Conservation (phyloP, 1,284 basidiomycete genomes). For the Boletellus deceptivus region DNA sequence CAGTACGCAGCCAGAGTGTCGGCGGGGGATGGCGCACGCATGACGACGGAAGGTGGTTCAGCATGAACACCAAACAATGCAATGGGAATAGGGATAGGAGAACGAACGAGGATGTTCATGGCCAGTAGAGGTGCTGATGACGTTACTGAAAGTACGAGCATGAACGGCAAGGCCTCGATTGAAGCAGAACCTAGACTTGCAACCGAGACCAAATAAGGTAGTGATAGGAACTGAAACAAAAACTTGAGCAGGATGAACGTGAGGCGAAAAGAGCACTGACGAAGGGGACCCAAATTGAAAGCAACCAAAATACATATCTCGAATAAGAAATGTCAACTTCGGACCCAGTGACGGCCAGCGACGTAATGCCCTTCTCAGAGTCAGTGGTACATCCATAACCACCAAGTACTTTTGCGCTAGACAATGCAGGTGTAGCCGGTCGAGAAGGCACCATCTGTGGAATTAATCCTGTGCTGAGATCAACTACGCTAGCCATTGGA, state of each 20-base stretch:
- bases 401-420: constrained; percentile 58
- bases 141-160: constrained; percentile 61
- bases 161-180: constrained; percentile 41
- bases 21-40: constrained; percentile 42
- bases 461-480: constrained; percentile 38
- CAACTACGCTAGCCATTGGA: constrained; percentile 32
- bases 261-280: constrained; percentile 39
- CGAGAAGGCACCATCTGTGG: constrained; percentile 32
- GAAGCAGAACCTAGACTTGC: constrained; percentile 37
- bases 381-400: constrained; percentile 55
- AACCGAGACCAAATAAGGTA: constrained; percentile 57
- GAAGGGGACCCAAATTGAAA: constrained; percentile 62
- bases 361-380: constrained; percentile 50
- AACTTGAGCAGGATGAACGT: constrained; percentile 3
- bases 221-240: constrained; percentile 42
- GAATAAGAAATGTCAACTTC: constrained; percentile 54
- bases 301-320: constrained; percentile 58
- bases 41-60: constrained; percentile 42
- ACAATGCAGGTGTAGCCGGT: constrained; percentile 51
- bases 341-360: constrained; percentile 42
- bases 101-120: constrained; percentile 54
- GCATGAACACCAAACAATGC: constrained; percentile 56
- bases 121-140: constrained; percentile 64
- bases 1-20: constrained; percentile 43
- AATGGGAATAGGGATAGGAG: constrained; percentile 61